These are phyloP conservation scores for Hypoxylon sp. DNA, from an alignment of 2,329 filamentous ascomycete genomes.

Conservation along the genomic window DNA sequence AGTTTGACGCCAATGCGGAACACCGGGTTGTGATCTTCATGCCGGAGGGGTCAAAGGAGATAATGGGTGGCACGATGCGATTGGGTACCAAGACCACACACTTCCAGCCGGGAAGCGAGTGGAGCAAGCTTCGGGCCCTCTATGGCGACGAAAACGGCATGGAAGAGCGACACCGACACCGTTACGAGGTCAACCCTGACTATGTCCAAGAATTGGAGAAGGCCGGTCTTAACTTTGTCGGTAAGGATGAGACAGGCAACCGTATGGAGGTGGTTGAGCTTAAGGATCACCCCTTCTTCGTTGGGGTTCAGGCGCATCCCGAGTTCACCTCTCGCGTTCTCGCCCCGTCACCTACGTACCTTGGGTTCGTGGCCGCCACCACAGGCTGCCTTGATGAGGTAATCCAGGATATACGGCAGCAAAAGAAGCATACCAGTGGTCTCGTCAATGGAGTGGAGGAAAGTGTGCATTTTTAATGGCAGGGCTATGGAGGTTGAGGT, in stretches of 20 bases:
- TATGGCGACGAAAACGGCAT: conserved; percentile 69
- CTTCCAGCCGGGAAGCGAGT: conserved; percentile 80
- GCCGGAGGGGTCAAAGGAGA: conserved; percentile 73
- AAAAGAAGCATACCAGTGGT: conserved; percentile 11
- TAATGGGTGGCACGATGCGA: conserved; percentile 87
- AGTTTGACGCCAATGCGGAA: conserved; percentile 63
- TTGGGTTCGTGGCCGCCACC: conserved; percentile 85
- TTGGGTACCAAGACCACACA: conserved; percentile 77
- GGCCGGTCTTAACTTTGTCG: conserved; percentile 77
- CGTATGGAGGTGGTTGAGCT: conserved; percentile 87
- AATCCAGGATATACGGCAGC: conserved; percentile 36
- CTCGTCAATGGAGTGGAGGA: conserved; percentile 20
- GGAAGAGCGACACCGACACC: conserved; percentile 83
- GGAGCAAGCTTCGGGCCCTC: conserved; percentile 78
- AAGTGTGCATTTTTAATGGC: conserved; percentile 20
- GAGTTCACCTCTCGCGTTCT: conserved; percentile 84
- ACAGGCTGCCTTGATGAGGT: conserved; percentile 67
- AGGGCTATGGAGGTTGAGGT: neutral
- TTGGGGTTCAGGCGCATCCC: conserved; percentile 79
- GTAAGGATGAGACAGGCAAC: conserved; percentile 79
- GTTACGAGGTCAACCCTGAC: conserved; percentile 89
- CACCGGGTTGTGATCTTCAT: conserved; percentile 86
- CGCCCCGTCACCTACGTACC: conserved; percentile 76
- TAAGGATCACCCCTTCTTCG: conserved; percentile 83
- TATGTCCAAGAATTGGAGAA: conserved; percentile 74